Evolutionary conservation across 2,329 filamentous ascomycete genomes (phyloP).

Genomic region (Magnaporthiopsis rhizophila): DNA sequence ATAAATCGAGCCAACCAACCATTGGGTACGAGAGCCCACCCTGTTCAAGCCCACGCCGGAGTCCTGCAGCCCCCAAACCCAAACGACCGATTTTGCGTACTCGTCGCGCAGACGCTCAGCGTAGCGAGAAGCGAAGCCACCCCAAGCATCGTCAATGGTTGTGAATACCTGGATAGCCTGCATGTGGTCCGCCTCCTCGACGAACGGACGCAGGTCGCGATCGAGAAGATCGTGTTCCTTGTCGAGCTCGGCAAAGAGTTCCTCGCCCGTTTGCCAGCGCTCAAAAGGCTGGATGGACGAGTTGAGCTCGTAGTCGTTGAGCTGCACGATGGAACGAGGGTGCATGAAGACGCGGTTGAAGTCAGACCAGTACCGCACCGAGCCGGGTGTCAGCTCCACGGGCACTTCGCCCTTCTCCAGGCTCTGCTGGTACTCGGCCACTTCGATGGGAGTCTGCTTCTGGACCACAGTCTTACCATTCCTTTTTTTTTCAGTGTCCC

Average conservation of each 20-base stretch:
- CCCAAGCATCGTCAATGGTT: slow-evolving; percentile 71
- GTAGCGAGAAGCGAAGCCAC: slow-evolving; percentile 66
- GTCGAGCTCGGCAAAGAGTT: slow-evolving; percentile 66
- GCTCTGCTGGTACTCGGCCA: slow-evolving; percentile 69
- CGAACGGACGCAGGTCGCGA: slow-evolving; percentile 79
- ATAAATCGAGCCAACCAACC: neutral
- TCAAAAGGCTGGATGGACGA: slow-evolving; percentile 77
- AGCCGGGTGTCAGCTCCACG: slow-evolving; percentile 51
- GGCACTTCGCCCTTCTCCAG: slow-evolving; percentile 66
- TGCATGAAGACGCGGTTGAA: slow-evolving; percentile 91
- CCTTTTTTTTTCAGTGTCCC: slow-evolving; percentile 21
- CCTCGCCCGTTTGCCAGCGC: slow-evolving; percentile 63
- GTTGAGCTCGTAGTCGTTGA: slow-evolving; percentile 80
- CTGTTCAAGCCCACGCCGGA: slow-evolving; percentile 41
- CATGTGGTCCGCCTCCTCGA: slow-evolving; percentile 88
- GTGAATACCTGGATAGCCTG: slow-evolving; percentile 77
- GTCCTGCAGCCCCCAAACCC: slow-evolving; percentile 79
- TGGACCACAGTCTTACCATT: slow-evolving; percentile 60
- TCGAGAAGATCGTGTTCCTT: slow-evolving; percentile 82
- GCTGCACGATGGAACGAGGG: slow-evolving; percentile 75
- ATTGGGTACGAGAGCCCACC: slow-evolving; percentile 27
- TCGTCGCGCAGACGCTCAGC: slow-evolving; percentile 78
- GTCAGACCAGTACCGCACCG: slow-evolving; percentile 94
- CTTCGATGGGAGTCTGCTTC: slow-evolving; percentile 56
- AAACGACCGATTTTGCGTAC: slow-evolving; percentile 78